These are phyloP conservation scores for Solanum medicagineum DNA, from an alignment of 257 asterid species.

Conservation along the genomic window DNA sequence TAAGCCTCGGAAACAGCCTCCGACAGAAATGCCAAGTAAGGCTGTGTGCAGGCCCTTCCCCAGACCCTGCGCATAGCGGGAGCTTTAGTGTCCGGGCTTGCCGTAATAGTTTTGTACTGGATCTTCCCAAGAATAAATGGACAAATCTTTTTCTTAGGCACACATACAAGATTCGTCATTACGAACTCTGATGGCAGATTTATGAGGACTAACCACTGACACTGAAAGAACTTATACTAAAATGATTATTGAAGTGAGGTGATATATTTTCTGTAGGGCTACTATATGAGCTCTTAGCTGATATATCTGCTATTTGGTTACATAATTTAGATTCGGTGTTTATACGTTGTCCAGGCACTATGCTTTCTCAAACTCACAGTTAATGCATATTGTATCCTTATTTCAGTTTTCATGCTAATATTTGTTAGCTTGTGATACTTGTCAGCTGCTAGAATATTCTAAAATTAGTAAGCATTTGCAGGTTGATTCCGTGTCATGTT, in stretches of 20 bases:
- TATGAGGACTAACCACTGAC: neutral
- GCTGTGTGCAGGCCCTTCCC: too few relatives aligned
- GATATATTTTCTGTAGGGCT: neutral
- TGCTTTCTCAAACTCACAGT: neutral
- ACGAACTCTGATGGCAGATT: neutral
- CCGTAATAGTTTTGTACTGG: neutral
- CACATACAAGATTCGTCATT: neutral
- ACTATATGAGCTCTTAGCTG: neutral
- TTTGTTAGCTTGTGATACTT: neutral
- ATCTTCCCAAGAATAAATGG: neutral
- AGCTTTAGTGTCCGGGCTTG: too few relatives aligned
- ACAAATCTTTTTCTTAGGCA: neutral
- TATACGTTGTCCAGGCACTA: neutral
- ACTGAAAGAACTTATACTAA: neutral
- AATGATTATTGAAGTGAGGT: neutral
- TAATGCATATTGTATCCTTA: neutral
- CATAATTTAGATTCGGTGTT: neutral
- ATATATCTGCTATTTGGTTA: neutral
- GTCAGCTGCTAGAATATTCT: neutral
- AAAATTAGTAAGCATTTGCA: slow-evolving; percentile 2
- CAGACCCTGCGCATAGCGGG: too few relatives aligned
- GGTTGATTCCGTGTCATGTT: slow-evolving; percentile 44
- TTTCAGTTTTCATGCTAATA: neutral
- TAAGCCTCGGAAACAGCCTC: too few relatives aligned
- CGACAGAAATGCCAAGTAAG: too few relatives aligned